Evolutionary conservation across 75 land plant species (phyloP), one percentile per base, ranked within the genome.

Genomic region (Adiantum capillusveneris): DNA sequence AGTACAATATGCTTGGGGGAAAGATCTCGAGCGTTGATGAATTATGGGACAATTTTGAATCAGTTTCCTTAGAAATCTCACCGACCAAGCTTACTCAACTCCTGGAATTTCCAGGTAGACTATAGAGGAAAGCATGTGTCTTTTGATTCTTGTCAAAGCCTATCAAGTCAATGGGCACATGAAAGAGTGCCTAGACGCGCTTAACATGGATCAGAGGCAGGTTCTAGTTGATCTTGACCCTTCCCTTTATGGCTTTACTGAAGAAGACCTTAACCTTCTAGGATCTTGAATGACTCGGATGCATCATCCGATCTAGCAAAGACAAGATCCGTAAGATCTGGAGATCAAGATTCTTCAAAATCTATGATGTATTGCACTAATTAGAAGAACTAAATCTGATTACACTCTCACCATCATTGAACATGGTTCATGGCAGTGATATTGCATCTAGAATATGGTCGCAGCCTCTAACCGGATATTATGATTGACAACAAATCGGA

Each of bases 21-120:
- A 78, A 19, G 98, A 93, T 66, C 98, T 96, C 0, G 68, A 89
- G 96, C 55, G 98, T 93, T 29, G 98, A 93, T 66, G 89, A 90
- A 48, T 93, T 87, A 0, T 93, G 98, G 98, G 87, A 93, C 59
- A 82, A 90, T 37, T 93, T 93, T 78, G 98, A 96, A 84, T 89
- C 59, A 82, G 85, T 37, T 93, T 93, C 79, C 89, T 93, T 63
- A 68, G 87, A 44, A 93, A 93, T 63, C 90, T 93, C 62, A 89
- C 88, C 14, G 96, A 90, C n/a, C 86, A 90, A 57, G 84, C 88
- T 7, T 53, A 83, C 0, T 71, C 81, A 0, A 84, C 83, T 0
- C 81, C 95, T 29, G 98, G 98, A 1, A 67, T 94, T 49, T 86
- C 96, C 0, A 91, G 98, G 7, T 96, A 94, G 67, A 94, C 96